Evolutionary conservation across 2,329 filamentous ascomycete genomes (phyloP).

Genomic region (Capronia coronata): DNA sequence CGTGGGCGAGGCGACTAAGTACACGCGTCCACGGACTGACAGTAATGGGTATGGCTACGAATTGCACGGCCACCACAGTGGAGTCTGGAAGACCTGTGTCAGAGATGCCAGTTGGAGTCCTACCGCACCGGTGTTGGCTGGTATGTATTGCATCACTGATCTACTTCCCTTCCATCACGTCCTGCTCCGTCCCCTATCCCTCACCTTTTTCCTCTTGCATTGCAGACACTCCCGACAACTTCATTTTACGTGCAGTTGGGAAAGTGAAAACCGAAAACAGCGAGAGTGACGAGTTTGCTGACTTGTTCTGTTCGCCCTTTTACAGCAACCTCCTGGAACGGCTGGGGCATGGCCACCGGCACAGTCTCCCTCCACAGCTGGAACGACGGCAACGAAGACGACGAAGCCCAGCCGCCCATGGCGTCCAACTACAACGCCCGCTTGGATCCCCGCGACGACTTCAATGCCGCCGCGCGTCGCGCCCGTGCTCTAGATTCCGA

Average conservation of each 20-base stretch:
- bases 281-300: no score
- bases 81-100: constrained; percentile 68
- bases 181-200: constrained; percentile 28
- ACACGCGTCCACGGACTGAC: constrained; percentile 52
- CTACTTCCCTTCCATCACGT: not conserved
- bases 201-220: constrained; percentile 2
- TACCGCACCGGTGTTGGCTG: constrained; percentile 68
- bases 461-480: constrained; percentile 32
- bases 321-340: constrained; percentile 74
- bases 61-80: constrained; percentile 33
- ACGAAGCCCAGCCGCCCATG: constrained; percentile 57
- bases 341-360: constrained; percentile 63
- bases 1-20: constrained; percentile 63
- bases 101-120: constrained; percentile 90
- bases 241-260: no score
- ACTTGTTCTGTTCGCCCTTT: no score
- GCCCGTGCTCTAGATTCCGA: not conserved
- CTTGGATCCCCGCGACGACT: constrained; percentile 46
- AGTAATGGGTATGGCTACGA: constrained; percentile 53
- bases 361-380: constrained; percentile 74
- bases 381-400: constrained; percentile 58
- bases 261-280: no score
- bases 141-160: constrained; percentile 37
- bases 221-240: no score
- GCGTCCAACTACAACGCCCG: constrained; percentile 56